Percentiles rank a stretch among this genome's conserved stretches.
These are phyloP conservation scores for Tranzscheliella williamsii DNA, from an alignment of 1,284 basidiomycete species.

Conservation along the genomic window DNA sequence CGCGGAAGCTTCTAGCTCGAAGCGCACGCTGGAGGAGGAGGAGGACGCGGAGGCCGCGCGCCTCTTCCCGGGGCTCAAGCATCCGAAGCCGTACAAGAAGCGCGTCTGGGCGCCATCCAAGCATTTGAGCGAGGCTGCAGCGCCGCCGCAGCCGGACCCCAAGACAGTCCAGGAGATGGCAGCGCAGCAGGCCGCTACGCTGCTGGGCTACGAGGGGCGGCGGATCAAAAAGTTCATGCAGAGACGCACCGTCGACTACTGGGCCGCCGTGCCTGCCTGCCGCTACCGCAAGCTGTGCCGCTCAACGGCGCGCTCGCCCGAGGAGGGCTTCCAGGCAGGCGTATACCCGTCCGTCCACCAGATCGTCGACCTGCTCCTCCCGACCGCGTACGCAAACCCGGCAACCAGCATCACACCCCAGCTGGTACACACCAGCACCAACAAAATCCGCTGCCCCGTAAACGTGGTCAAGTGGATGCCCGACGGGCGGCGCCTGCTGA, in stretches of 20 bases:
- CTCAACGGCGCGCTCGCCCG: conserved; percentile 2
- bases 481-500: conserved; percentile 86
- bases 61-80: background rate
- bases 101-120: conserved; percentile 30
- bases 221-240: conserved; percentile 85
- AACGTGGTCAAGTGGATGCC: conserved; percentile 97
- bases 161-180: conserved; percentile 76
- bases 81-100: conserved; percentile 22
- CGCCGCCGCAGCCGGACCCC: conserved; percentile 75
- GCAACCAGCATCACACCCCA: conserved; percentile 91
- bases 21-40: conserved; percentile 26
- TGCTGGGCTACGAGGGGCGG: conserved; percentile 68
- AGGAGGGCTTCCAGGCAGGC: conserved; percentile 6
- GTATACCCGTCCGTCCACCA: conserved; percentile 46
- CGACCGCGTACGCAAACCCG: conserved; percentile 83
- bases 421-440: conserved; percentile 96
- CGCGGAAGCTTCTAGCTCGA: conserved; percentile 23
- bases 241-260: conserved; percentile 89
- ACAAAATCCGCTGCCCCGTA: conserved; percentile 95
- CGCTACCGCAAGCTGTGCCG: conserved; percentile 46
- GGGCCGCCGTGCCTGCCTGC: conserved; percentile 82
- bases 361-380: conserved; percentile 71
- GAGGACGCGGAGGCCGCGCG: conserved; percentile 4
- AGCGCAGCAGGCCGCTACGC: conserved; percentile 64
- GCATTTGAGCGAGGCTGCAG: conserved; percentile 66